A percentile compares a stretch with the other conserved stretches of the same genome.
Conservation (phyloP, 371 early-diverging fungal species). For the Apophysomyces trapeziformis region DNA sequence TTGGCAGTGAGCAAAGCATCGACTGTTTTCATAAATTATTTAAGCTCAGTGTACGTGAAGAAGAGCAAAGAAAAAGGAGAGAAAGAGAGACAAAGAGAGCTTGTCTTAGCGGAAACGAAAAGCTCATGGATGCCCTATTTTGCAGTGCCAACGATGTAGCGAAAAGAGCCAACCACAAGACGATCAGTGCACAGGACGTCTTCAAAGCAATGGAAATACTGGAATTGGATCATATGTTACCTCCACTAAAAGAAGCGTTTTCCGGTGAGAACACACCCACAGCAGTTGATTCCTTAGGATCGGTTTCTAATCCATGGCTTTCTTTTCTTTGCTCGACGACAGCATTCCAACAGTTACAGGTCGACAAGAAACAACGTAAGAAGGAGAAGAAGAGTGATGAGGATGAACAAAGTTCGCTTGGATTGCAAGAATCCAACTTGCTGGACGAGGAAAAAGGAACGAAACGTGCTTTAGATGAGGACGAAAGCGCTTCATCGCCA, state of each 20-base stretch:
- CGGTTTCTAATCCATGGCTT: background rate
- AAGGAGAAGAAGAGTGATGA: constrained; percentile 23
- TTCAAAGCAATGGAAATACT: constrained; percentile 62
- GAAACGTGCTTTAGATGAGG: constrained; percentile 7
- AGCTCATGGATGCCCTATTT: too few relatives aligned
- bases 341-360: constrained; percentile 23
- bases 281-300: background rate
- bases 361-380: constrained; percentile 24
- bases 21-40: constrained; percentile 67
- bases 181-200: constrained; percentile 52
- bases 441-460: background rate
- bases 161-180: constrained; percentile 53
- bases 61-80: too few relatives aligned
- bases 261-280: constrained; percentile 18
- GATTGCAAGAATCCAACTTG: background rate
- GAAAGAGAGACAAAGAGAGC: too few relatives aligned
- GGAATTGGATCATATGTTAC: constrained; percentile 56
- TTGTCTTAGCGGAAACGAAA: too few relatives aligned
- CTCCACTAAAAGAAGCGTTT: constrained; percentile 40
- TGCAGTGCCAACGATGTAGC: constrained; percentile 61
- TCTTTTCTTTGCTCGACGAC: background rate
- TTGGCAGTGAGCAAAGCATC: constrained; percentile 64
- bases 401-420: constrained; percentile 7
- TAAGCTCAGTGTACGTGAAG: constrained; percentile 56
- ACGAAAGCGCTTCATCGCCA: constrained; percentile 3